Conservation (phyloP, 768 basidiomycete species). For the Glaciozyma martinii region DNA sequence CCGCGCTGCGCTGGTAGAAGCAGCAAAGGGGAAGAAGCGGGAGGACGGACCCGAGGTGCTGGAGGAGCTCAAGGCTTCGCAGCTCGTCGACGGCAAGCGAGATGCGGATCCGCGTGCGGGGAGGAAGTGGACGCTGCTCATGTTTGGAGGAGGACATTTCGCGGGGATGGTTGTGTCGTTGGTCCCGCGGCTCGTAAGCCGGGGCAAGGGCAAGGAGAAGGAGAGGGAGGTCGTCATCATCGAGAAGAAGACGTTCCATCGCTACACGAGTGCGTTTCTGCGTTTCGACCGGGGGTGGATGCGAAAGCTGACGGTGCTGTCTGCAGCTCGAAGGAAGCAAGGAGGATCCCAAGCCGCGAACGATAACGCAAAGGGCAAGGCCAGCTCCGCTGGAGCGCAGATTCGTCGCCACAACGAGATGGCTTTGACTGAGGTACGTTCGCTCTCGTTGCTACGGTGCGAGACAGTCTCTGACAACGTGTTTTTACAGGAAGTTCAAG, state of each 20-base stretch:
- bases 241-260: constrained; percentile 89
- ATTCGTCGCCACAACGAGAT: constrained; percentile 92
- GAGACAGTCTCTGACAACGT: constrained; percentile 1
- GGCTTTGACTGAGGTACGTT: constrained; percentile 69
- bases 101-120: background rate
- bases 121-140: constrained; percentile 83
- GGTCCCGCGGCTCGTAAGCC: constrained; percentile 37
- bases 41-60: constrained; percentile 46
- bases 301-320: background rate
- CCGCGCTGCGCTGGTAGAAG: constrained; percentile 57
- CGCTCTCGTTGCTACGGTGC: background rate
- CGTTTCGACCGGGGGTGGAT: background rate
- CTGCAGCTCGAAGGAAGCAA: constrained; percentile 84
- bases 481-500: constrained; percentile 66
- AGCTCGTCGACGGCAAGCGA: constrained; percentile 43
- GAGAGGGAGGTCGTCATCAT: constrained; percentile 74
- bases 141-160: constrained; percentile 97
- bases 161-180: constrained; percentile 69
- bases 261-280: constrained; percentile 77
- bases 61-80: constrained; percentile 57
- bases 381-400: constrained; percentile 86
- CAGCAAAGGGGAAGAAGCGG: constrained; percentile 34
- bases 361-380: constrained; percentile 84
- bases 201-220: constrained; percentile 49
- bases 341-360: constrained; percentile 88